Evolutionary conservation across 108 stramenopile genomes (phyloP), one percentile per base, ranked within the genome.

Genomic region (Conticribra weissflogii): DNA sequence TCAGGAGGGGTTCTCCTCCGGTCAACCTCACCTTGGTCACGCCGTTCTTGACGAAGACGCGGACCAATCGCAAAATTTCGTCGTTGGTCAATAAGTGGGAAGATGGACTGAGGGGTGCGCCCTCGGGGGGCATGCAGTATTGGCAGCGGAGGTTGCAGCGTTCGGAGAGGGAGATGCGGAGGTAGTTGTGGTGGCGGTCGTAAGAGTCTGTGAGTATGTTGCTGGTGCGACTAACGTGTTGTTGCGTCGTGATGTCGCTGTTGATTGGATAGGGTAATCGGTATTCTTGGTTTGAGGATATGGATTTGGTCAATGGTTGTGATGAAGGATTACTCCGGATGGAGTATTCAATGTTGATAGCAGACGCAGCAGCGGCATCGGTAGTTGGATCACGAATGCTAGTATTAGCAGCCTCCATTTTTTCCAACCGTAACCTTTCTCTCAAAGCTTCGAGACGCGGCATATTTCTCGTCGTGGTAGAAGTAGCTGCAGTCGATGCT

Each of bases 121-220:
- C 99, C 25, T 98, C 91, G 49, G 84, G 90, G 3, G 99, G 99
- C 99, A 99, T 99, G 83, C 99, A 99, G 65, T 99, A 99, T 34
- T 72, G 76, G 79, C 99, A 99, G 21, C 98, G 81, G 46, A 99
- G 78, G 67, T 99, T 99, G 84, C 97, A 98, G 44, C 96, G 88
- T 81, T 98, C 97, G n/a, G 95, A 86, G 34, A 98, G 82, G 3
- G 96, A 97, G 46, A 98, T 91, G 63, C 98, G 89, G 30, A 99
- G 72, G 71, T 99, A 99, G 69, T 87, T 91, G 71, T 99, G 99
- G 34, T 79, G 78, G 59, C 99, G 86, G 3, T 91, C 88, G 61
- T 92, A 94, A 4, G 70, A 57, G 82, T 99, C 98, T 28, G 74
- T 90, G 8, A 96, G 66, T 19, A 83, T 76, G 49, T 62, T 76